Evolutionary conservation across 192 early-diverging fungal genomes (phyloP), one percentile per base, ranked within the genome.

Genomic region (Dissophora globulifera): DNA sequence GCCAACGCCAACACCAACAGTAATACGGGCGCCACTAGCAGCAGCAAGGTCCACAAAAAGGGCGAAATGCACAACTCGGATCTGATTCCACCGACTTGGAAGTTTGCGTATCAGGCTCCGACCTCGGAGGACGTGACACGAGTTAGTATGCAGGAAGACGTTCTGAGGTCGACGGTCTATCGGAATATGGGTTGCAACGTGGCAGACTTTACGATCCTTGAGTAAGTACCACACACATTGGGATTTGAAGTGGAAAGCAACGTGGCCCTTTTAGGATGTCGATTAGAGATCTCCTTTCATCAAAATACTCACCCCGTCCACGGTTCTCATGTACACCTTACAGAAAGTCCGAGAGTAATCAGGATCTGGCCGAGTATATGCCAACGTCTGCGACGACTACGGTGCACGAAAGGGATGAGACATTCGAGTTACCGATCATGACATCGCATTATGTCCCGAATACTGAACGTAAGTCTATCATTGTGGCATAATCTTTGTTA

Each of bases 321-420:
- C n/a, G n/a, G n/a, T n/a, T n/a, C n/a, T n/a, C n/a, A n/a, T n/a
- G n/a, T n/a, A n/a, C n/a, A n/a, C n/a, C n/a, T n/a, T n/a, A 13
- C 13, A 38, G 35, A 38, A 38, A 38, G 13, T 38, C 35, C 35
- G 13, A 38, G 35, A 13, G 13, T 6, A 38, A 38, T 13, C 35
- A 38, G 6, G 35, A 62, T 20, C 26, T 76, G 72, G 72, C 64
- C 12, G 72, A 76, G 27, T 76, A 76, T 19, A 26, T 76, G 26
- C 72, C 72, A 15, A 20, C 58, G 4, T 25, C 56, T 16, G 17
- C 72, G 12, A 61, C 51, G 5, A 50, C 64, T 9, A 66, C 20
- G 6, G 31, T 58, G 22, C n/a, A 46, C 25, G 19, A 54, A 52
- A 31, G 63, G 13, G 62, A 56, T 16, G 6, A 41, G 29, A n/a